Base-by-base conservation (phyloP, 2,329 filamentous ascomycete genomes). In the Grosmannia serpens region DNA sequence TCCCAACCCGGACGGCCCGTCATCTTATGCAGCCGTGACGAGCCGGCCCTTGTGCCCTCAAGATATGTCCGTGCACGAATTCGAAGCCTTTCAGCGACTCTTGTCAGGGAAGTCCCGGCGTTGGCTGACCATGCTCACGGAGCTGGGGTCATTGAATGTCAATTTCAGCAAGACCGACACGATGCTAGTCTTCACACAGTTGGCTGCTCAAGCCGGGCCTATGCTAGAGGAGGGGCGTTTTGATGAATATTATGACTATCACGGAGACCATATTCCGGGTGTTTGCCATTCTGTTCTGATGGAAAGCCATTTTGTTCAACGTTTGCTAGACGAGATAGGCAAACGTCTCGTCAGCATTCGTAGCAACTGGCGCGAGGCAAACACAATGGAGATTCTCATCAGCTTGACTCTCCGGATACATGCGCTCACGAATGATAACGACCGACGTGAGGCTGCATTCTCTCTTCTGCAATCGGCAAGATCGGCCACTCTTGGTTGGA, bases 131-230 rank as follows among this genome's bases (percentile, higher is more conserved):
- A 52, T 67, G 0, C 64, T 82, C 0, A 66, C 73, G 0, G 81
- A 84, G 60, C 61, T 84, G 4, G 79, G 73, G 0, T 75, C 77
- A 0, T 74, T 78, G 0, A 68, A 81, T 60, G 56, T 89, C 3
- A 86, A 87, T 61, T 81, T 88, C 60, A 81, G 78, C 33, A 76
- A 75, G 0, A 74, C 81, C 41, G 72, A 76, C 0, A 80, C 79
- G 0, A 72, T 73, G 33, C 59, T 70, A 0, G 63, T 86, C 0
- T 66, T 88, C 1, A 69, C 70, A 1, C 77, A 80, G 13, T 69
- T 88, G 1, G 70, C 75, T 0, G 61, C 78, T 0, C 78, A 88
- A 62, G 75, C 73, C 1, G 86, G 86, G 1, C 0, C 82, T 82
- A 58, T 9, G 26, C 13, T 10, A 33, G 29, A 9, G 38, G 46